Conservation (phyloP, 1,284 basidiomycete genomes). For the Clitocybe nebularis region DNA sequence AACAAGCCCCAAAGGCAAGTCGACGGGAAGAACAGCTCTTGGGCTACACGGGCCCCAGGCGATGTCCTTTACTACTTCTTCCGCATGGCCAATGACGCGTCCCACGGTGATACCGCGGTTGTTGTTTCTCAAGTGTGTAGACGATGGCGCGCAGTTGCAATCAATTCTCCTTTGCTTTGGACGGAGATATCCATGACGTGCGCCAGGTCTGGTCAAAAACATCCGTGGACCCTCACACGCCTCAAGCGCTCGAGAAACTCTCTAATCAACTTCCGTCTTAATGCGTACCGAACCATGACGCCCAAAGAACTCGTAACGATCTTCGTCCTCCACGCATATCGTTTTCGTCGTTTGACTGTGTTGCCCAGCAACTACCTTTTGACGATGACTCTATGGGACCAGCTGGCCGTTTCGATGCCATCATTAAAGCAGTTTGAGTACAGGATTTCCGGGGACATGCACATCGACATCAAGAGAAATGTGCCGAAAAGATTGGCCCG, state of each 20-base stretch:
- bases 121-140: slow-evolving; percentile 5
- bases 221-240: slow-evolving; percentile 3
- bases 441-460: neutral
- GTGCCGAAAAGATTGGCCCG: neutral
- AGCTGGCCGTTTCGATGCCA: slow-evolving; percentile 1
- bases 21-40: neutral
- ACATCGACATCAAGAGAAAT: neutral
- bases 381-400: slow-evolving; percentile 1
- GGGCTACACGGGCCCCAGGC: neutral
- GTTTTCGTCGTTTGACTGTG: neutral
- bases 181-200: slow-evolving; percentile 2
- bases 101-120: neutral
- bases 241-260: slow-evolving; percentile 2
- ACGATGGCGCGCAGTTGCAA: neutral
- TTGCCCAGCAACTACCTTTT: neutral
- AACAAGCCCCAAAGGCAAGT: neutral
- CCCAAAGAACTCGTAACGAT: neutral
- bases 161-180: slow-evolving; percentile 4
- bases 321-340: neutral
- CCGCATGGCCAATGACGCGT: neutral
- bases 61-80: slow-evolving; percentile 5
- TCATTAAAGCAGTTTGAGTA: neutral
- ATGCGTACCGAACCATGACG: neutral
- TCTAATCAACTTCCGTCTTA: slow-evolving; percentile 1
- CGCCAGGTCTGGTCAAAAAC: slow-evolving; percentile 1